A percentile compares a stretch with the other conserved stretches of the same genome.
These are phyloP conservation scores for Evansstolkia leycettana DNA, from an alignment of 495 filamentous ascomycete genomes.

Conservation along the genomic window DNA sequence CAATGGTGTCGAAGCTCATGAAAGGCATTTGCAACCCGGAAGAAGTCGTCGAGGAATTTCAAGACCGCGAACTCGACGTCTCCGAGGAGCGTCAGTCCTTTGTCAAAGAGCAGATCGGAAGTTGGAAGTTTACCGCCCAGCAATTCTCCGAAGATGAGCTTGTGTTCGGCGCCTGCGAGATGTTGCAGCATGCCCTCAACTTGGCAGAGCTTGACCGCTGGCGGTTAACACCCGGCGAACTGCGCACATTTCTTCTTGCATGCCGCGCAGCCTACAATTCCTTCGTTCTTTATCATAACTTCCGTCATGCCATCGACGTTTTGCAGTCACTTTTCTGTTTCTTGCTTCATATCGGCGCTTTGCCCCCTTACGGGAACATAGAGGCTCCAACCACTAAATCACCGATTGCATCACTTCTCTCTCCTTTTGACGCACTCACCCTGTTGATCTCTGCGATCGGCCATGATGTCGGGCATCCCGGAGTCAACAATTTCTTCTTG, in stretches of 20 bases:
- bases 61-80: constrained; percentile 36
- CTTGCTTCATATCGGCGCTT: constrained; percentile 65
- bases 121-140: constrained; percentile 83
- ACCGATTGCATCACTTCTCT: constrained; percentile 59
- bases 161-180: constrained; percentile 62
- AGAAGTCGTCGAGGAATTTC: constrained; percentile 39
- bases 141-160: constrained; percentile 83
- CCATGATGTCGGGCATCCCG: constrained; percentile 94
- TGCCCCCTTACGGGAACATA: constrained; percentile 49
- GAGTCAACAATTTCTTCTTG: constrained; percentile 95
- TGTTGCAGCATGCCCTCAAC: constrained; percentile 78
- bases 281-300: constrained; percentile 98
- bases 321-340: constrained; percentile 90
- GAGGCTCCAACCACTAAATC: constrained; percentile 25
- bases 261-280: constrained; percentile 81
- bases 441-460: constrained; percentile 90
- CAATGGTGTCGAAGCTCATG: constrained; percentile 85
- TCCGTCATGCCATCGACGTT: constrained; percentile 92
- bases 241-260: constrained; percentile 70
- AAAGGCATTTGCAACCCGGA: constrained; percentile 75
- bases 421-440: constrained; percentile 77
- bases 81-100: constrained; percentile 42
- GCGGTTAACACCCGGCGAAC: constrained; percentile 61
- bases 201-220: constrained; percentile 73
- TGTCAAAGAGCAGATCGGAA: constrained; percentile 58